Evolutionary conservation across 208 protist genomes (phyloP), one percentile per base, ranked within the genome.

Genomic region (Angomonas desouzai): DNA sequence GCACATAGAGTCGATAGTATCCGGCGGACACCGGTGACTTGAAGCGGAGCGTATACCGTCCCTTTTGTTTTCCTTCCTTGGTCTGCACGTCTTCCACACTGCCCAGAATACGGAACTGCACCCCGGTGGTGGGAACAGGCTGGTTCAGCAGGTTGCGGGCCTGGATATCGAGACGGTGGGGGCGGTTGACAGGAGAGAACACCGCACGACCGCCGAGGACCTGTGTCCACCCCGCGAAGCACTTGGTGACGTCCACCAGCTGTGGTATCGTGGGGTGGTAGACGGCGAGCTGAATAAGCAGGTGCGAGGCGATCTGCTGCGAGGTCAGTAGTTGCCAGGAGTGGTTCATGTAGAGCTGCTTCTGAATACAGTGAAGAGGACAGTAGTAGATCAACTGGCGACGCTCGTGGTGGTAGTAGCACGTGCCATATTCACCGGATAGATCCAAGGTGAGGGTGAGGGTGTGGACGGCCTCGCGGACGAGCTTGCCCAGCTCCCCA

Each of bases 281-380:
- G 10, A 71, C 70, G 34, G 77, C 55, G 23, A 92, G 62, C 63
- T 92, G 86, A 70, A 88, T 66, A 33, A 92, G 49, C 36, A 89
- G 63, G 45, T 87, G 48, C 13, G 86, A 87, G 27, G 82, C 80
- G 47, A 92, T 66, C 38, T 92, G 82, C 66, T 89, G 74, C n/a
- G 82, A 32, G 20, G 69, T 76, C 32, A 89, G 82, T 25, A 92
- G 67, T 68, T 85, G 70, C 86, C 80, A 89, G 9, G 84, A 72
- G 3, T 68, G 70, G 20, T 68, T 65, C 27, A 59, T 62, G 38
- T 68, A 70, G 18, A 77, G 62, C 10, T 58, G 70, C n/a, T 73
- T 49, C 72, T 88, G 67, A 27, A 89, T 68, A 48, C 75, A 89
- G 53, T 77, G 55, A 30, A 93, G 79, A 1, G 87, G 78, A 71